Evolutionary conservation across 495 filamentous ascomycete species (phyloP).

Genomic region (Lasiosphaeria hispida): DNA sequence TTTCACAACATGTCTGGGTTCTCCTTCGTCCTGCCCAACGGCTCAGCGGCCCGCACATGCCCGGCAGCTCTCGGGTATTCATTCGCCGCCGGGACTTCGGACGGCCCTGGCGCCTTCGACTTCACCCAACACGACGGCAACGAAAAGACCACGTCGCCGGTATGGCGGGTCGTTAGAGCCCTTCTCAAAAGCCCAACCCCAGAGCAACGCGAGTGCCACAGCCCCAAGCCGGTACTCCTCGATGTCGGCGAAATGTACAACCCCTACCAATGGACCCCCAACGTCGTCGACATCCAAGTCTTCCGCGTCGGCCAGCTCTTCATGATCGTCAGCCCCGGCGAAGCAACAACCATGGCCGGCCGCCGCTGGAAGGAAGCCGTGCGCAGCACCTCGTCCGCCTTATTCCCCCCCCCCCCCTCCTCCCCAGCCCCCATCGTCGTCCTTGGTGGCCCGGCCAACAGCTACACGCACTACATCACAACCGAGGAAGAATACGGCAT

Average conservation of each 20-base stretch:
- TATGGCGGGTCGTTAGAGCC: constrained; percentile 76
- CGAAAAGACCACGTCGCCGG: constrained; percentile 70
- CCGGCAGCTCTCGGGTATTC: constrained; percentile 91
- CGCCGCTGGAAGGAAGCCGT: constrained; percentile 88
- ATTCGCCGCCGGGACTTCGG: constrained; percentile 92
- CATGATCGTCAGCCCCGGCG: constrained; percentile 84
- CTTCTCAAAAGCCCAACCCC: constrained; percentile 68
- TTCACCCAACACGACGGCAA: constrained; percentile 84
- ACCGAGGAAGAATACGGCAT: constrained; percentile 88
- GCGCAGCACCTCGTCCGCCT: constrained; percentile 45
- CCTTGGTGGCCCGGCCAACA: constrained; percentile 91
- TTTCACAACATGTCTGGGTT: constrained; percentile 75
- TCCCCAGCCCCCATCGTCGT: constrained; percentile 64
- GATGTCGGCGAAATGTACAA: constrained; percentile 77
- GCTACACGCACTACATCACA: constrained; percentile 92
- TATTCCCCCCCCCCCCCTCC: constrained; percentile 34
- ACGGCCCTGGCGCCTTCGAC: constrained; percentile 90
- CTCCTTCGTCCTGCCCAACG: constrained; percentile 72
- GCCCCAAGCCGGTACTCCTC: constrained; percentile 81
- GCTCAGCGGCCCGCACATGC: constrained; percentile 69
- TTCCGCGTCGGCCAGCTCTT: constrained; percentile 85
- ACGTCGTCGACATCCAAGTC: constrained; percentile 89
- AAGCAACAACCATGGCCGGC: constrained; percentile 94
- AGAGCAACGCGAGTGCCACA: constrained; percentile 75
- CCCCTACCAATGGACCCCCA: constrained; percentile 89